phyloP scores from a whole-genome alignment of 805 yeast species.

The Candida morakotiae region DNA sequence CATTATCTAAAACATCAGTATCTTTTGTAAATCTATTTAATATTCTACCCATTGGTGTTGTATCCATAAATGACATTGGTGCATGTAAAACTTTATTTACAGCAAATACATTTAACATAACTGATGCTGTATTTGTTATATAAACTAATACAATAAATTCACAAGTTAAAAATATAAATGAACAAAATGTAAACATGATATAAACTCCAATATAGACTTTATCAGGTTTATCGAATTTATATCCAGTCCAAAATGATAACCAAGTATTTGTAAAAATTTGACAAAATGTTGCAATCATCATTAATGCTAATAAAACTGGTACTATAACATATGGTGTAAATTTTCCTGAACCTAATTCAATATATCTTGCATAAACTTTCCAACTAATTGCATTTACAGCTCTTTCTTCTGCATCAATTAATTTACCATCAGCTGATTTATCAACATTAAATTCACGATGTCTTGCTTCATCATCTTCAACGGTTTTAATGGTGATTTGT shows the following conservation, averaged over 20 bases:
- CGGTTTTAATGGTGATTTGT: constrained; percentile 11
- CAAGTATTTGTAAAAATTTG: constrained; percentile 65
- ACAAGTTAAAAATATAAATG: constrained; percentile 39
- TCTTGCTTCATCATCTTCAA: constrained; percentile 25
- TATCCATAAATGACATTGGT: constrained; percentile 80
- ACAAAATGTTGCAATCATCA: constrained; percentile 44
- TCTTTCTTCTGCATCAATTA: constrained; percentile 48
- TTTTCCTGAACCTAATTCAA: constrained; percentile 53
- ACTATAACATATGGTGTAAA: constrained; percentile 24
- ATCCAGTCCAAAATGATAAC: constrained; percentile 78
- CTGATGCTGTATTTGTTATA: constrained; percentile 51
- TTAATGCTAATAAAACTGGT: constrained; percentile 16
- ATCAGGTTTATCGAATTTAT: constrained; percentile 45
- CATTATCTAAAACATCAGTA: constrained; percentile 80
- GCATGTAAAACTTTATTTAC: constrained; percentile 59
- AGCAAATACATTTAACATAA: constrained; percentile 58
- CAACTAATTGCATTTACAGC: constrained; percentile 53
- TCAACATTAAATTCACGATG: constrained; percentile 28
- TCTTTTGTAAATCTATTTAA: constrained; percentile 85
- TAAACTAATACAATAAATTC: constrained; percentile 47
- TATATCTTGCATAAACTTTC: constrained; percentile 47
- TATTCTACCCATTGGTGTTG: constrained; percentile 85
- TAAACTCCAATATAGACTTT: constrained; percentile 73
- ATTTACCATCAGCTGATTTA: constrained; percentile 17
- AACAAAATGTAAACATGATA: constrained; percentile 53